A percentile compares a stretch with the other conserved stretches of the same genome.
These are phyloP conservation scores for Camellia japonica DNA, from an alignment of 148 eudicot genomes.

Conservation along the genomic window DNA sequence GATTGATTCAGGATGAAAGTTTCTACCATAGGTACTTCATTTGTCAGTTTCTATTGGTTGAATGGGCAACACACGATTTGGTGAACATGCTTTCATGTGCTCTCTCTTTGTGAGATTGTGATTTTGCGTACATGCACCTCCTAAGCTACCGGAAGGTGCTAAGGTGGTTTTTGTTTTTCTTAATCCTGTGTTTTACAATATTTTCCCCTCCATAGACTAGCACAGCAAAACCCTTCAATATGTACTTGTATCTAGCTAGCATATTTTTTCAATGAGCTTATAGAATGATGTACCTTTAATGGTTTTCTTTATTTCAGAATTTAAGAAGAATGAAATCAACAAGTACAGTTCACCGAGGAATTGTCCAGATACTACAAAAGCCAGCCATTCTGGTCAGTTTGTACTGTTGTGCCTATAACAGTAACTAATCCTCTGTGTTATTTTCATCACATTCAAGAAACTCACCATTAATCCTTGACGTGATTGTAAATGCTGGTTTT, in stretches of 20 bases:
- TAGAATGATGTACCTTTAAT: neutral
- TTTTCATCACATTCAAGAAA: neutral
- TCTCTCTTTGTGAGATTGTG: neutral
- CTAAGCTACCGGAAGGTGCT: neutral
- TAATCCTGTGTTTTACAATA: neutral
- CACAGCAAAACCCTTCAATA: neutral
- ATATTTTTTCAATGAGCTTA: neutral
- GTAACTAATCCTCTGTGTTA: neutral
- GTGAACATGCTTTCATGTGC: neutral
- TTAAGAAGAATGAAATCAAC: constrained; percentile 65
- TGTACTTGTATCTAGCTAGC: neutral
- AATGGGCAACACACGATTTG: neutral
- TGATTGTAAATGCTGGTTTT: constrained; percentile 4
- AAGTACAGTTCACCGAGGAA: constrained; percentile 55
- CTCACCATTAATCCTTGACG: neutral
- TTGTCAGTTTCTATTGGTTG: neutral
- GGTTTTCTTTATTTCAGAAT: constrained; percentile 44
- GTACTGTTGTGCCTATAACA: constrained; percentile 12
- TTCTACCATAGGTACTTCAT: neutral
- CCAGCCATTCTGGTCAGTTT: constrained; percentile 47
- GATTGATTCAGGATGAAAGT: constrained; percentile 9
- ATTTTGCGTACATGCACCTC: neutral
- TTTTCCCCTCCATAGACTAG: neutral
- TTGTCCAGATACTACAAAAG: constrained; percentile 36
- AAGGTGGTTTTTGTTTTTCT: neutral